Conservation (phyloP, 176 grass and related monocot species). For the Avena atlantica region DNA sequence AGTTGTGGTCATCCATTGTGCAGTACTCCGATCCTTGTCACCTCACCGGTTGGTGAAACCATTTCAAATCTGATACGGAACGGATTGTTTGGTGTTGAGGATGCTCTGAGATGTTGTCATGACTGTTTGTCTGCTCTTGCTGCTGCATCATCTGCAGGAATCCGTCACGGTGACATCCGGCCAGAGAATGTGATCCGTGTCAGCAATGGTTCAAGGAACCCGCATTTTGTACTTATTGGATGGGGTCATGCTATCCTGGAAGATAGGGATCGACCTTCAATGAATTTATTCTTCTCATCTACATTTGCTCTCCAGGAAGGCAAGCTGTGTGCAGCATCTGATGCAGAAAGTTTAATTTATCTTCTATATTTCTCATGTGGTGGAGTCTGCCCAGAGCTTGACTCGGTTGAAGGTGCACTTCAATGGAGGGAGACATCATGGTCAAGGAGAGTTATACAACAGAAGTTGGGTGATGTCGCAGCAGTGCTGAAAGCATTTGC, state of each 20-base stretch:
- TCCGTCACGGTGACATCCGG: slow-evolving; percentile 81
- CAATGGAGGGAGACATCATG: slow-evolving; percentile 94
- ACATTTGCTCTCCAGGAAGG: slow-evolving; percentile 93
- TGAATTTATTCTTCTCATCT: slow-evolving; percentile 97
- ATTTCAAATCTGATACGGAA: slow-evolving; percentile 81
- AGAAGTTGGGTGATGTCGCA: slow-evolving; percentile 85
- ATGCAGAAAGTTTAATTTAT: slow-evolving; percentile 92
- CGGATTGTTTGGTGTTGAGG: slow-evolving; percentile 89
- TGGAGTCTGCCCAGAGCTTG: slow-evolving; percentile 79
- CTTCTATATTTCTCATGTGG: slow-evolving; percentile 91
- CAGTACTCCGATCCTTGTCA: slow-evolving; percentile 86
- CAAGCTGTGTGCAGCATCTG: slow-evolving; percentile 90
- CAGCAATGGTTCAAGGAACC: slow-evolving; percentile 61
- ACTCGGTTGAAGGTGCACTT: slow-evolving; percentile 93
- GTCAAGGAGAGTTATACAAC: slow-evolving; percentile 94
- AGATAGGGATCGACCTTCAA: slow-evolving; percentile 79
- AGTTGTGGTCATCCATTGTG: slow-evolving; percentile 88
- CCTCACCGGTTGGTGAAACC: slow-evolving; percentile 82
- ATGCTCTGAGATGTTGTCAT: slow-evolving; percentile 95
- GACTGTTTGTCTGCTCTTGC: slow-evolving; percentile 93
- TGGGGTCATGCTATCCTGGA: slow-evolving; percentile 98
- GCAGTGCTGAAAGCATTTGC: slow-evolving; percentile 96
- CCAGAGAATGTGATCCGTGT: slow-evolving; percentile 92
- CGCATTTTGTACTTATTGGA: slow-evolving; percentile 83
- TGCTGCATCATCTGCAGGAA: slow-evolving; percentile 70